Evolutionary conservation across 2,329 filamentous ascomycete species (phyloP).

Genomic region (Aspergillus eucalypticola): DNA sequence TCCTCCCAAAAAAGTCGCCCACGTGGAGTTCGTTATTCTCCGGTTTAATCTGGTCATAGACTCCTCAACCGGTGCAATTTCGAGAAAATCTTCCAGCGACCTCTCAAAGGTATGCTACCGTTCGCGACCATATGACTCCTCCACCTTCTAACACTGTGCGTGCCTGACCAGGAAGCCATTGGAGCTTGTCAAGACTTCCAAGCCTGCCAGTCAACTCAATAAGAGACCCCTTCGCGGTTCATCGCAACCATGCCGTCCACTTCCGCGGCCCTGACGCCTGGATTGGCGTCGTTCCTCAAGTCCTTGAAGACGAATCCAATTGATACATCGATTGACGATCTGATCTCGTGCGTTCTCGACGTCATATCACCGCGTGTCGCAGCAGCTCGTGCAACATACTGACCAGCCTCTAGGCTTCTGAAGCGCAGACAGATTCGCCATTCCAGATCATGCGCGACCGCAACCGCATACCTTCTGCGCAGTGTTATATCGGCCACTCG

Average conservation of each 20-base stretch:
- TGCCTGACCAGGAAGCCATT: slow-evolving; percentile 2
- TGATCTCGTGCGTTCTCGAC: slow-evolving; percentile 68
- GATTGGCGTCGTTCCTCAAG: slow-evolving; percentile 75
- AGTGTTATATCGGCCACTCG: slow-evolving; percentile 81
- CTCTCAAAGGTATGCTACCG: background rate
- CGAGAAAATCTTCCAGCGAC: background rate
- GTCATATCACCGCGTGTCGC: slow-evolving; percentile 8
- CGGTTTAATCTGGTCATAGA: background rate
- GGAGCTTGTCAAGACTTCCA: slow-evolving; percentile 5
- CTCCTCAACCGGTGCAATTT: background rate
- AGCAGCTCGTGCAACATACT: slow-evolving; percentile 14
- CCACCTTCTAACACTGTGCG: slow-evolving; percentile 1
- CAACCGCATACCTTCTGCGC: slow-evolving; percentile 84
- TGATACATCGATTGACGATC: slow-evolving; percentile 78
- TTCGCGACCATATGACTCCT: slow-evolving; percentile 2
- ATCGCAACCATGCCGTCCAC: slow-evolving; percentile 57
- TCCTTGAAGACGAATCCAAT: slow-evolving; percentile 73
- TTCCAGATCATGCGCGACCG: slow-evolving; percentile 84
- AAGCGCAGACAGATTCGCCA: slow-evolving; percentile 88
- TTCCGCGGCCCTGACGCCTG: slow-evolving; percentile 65
- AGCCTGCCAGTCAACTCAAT: background rate
- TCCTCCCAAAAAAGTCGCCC: background rate
- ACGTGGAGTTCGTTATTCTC: background rate
- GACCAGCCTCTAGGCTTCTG: slow-evolving; percentile 63
- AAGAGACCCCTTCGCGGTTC: background rate